Conservation (phyloP, 768 basidiomycete genomes). For the Termitomyces sp. region DNA sequence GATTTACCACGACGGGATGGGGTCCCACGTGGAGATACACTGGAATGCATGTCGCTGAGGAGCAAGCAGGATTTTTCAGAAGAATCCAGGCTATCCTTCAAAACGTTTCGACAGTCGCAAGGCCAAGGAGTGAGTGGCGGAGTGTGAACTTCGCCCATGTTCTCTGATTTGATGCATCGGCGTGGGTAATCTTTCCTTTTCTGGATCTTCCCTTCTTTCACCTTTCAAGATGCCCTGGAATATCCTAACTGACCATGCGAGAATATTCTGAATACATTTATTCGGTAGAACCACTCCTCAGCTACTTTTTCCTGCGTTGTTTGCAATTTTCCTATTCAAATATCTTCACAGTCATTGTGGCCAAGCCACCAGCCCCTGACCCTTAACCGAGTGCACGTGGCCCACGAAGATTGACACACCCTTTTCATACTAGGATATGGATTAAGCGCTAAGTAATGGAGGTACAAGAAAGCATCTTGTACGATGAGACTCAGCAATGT, state of each 20-base stretch:
- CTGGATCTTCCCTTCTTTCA: constrained; percentile 18
- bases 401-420: neutral
- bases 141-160: constrained; percentile 38
- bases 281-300: neutral
- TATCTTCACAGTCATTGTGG: neutral
- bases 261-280: neutral
- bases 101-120: constrained; percentile 37
- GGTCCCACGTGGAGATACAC: constrained; percentile 50
- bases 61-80: constrained; percentile 29
- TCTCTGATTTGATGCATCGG: constrained; percentile 42
- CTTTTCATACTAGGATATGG: neutral
- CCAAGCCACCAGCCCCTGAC: constrained; percentile 6
- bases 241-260: neutral
- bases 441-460: neutral
- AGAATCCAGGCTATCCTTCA: constrained; percentile 30
- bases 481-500: constrained; percentile 1
- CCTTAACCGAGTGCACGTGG: constrained; percentile 14
- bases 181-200: constrained; percentile 41
- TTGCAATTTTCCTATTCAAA: constrained; percentile 7
- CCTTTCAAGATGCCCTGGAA: constrained; percentile 17
- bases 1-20: constrained; percentile 64
- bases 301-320: neutral
- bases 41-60: constrained; percentile 38
- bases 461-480: neutral
- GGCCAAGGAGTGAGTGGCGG: constrained; percentile 41